Evolutionary conservation across 495 filamentous ascomycete genomes (phyloP), one percentile per base, ranked within the genome.

Genomic region (Daldinia loculata): DNA sequence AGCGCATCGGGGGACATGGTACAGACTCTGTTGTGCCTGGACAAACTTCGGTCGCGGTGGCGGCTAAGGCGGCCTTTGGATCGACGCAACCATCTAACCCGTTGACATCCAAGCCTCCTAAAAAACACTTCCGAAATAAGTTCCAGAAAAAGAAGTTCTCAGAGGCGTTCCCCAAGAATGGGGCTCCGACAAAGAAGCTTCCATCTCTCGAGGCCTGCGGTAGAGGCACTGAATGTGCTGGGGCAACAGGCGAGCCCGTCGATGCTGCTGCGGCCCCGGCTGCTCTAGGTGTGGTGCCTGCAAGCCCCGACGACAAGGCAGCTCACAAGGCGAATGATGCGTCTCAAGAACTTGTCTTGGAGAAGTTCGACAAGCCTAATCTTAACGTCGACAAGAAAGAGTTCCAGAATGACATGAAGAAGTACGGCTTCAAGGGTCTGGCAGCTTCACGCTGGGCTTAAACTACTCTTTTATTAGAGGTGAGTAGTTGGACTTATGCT

Each of bases 181-280:
- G 12, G 34, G 12, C 3, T 41, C 39, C 0, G n/a, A 41, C n/a
- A 0, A 17, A 7, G 15, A 41, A 6, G 2, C 15, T 2, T 17
- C 4, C 1, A 8, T 3, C 39, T 2, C 1, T 17, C 0, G 6
- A 17, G 39, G 8, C 15, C 15, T 8, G 6, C 15, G 15, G 14
- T 3, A 7, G 15, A 17, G 5, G 0, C 39, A 17, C n/a, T 6
- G 0, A 0, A 17, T 17, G n/a, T 2, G 0, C 6, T 8, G 4
- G 4, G 34, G 34, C 11, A 36, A 14, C 3, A 36, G 11, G 4
- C 34, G 3, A 36, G 12, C 34, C 12, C 34, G 3, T 3, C 32
- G 32, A 11, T 34, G 32, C 12, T 34, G 32, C 34, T 36, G 30
- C 2, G 1, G 2, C 30, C 2, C 30, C 2, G 1, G 0, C 30